Conservation (phyloP, 768 basidiomycete genomes). For the Peribolospora baueri region DNA sequence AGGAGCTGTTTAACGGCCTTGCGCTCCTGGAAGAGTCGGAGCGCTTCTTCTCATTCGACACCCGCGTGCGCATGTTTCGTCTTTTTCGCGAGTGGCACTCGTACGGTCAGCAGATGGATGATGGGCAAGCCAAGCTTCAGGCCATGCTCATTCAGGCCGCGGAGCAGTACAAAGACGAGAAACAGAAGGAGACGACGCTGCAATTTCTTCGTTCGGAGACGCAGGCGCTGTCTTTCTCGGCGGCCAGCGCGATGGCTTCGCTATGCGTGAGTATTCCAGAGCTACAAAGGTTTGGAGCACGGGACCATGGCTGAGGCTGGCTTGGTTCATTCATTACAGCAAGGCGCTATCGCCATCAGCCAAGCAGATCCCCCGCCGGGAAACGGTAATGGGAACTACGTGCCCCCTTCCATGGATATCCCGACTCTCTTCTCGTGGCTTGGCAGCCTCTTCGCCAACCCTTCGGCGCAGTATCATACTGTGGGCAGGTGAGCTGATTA, state of each 20-base stretch:
- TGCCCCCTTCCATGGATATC: no score
- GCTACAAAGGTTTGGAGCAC: no score
- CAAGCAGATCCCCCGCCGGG: no score
- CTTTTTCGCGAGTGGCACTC: constrained; percentile 88
- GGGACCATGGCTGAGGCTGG: no score
- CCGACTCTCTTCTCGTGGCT: no score
- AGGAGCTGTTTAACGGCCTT: constrained; percentile 57
- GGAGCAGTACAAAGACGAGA: constrained; percentile 32
- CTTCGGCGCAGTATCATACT: no score
- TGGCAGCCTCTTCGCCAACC: no score
- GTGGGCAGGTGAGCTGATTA: no score
- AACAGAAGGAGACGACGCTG: constrained; percentile 26
- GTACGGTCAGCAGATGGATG: constrained; percentile 47
- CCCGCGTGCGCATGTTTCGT: constrained; percentile 54
- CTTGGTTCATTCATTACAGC: no score
- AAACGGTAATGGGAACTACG: no score
- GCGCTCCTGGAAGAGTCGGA: constrained; percentile 41
- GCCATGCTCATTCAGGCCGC: constrained; percentile 45
- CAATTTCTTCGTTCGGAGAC: constrained; percentile 32
- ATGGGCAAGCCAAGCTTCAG: constrained; percentile 41
- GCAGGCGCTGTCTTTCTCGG: constrained; percentile 45
- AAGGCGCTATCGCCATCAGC: no score
- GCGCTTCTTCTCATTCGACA: constrained; percentile 45
- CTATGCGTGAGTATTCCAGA: constrained; percentile 41
- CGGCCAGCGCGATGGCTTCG: constrained; percentile 65